Evolutionary conservation across 768 basidiomycete species (phyloP).

Genomic region (Amanita molliuscula): DNA sequence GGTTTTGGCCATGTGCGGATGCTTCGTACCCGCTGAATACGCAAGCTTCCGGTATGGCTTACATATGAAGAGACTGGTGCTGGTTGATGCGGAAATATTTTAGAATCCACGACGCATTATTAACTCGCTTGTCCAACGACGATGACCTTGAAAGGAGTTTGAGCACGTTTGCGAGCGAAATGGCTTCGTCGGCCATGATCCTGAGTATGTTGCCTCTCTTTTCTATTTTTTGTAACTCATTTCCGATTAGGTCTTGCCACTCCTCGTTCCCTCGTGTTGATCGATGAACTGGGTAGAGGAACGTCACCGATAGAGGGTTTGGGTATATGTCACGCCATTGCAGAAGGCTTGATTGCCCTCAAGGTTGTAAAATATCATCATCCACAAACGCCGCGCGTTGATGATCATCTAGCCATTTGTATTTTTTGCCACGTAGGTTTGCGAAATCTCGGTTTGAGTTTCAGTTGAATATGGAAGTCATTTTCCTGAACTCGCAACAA

Average conservation of each 20-base stretch:
- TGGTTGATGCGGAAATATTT: neutral
- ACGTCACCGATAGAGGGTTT: conserved; percentile 78
- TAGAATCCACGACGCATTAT: conserved; percentile 74
- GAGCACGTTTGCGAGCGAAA: conserved; percentile 94
- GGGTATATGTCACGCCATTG: conserved; percentile 79
- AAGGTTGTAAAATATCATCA: conserved; percentile 38
- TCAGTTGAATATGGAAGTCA: conserved; percentile 35
- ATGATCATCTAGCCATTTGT: conserved; percentile 51
- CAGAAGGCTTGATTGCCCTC: conserved; percentile 59
- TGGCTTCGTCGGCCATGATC: conserved; percentile 89
- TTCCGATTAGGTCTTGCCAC: conserved; percentile 51
- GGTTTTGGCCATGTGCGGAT: conserved; percentile 84
- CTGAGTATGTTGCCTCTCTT: conserved; percentile 34
- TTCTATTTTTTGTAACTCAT: neutral
- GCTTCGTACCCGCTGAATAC: conserved; percentile 90
- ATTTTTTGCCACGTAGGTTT: conserved; percentile 79
- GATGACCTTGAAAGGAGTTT: conserved; percentile 84
- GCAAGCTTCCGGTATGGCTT: conserved; percentile 65
- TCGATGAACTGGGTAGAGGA: conserved; percentile 92
- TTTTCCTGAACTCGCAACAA: conserved; percentile 69
- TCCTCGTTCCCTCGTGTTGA: conserved; percentile 60
- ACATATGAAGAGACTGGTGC: neutral
- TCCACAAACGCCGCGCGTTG: conserved; percentile 1
- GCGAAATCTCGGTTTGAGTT: neutral
- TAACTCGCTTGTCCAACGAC: conserved; percentile 88